Conservation (phyloP, 2,329 filamentous ascomycete species). For the Knufia petricola region DNA sequence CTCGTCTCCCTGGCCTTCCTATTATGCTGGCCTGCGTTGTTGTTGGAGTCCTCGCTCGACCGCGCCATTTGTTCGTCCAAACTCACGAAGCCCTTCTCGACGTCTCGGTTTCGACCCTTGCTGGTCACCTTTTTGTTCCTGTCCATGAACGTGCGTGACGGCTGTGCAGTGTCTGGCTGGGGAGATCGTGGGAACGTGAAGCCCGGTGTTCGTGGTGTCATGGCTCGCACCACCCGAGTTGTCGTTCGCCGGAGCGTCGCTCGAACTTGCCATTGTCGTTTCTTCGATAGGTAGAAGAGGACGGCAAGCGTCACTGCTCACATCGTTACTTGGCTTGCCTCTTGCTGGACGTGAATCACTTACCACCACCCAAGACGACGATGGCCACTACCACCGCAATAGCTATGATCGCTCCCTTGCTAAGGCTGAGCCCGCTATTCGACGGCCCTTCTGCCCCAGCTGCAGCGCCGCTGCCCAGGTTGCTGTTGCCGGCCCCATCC, state of each 20-base stretch:
- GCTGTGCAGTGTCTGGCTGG: neutral
- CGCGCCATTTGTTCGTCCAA: neutral
- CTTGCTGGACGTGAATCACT: slow-evolving; percentile 24
- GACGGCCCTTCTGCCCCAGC: slow-evolving; percentile 57
- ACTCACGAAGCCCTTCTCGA: slow-evolving; percentile 6
- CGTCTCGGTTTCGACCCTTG: neutral
- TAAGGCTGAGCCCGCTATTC: slow-evolving; percentile 52
- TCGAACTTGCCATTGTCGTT: slow-evolving; percentile 70
- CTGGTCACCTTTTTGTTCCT: neutral
- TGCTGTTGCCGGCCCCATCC: slow-evolving; percentile 11
- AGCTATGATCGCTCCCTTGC: slow-evolving; percentile 59
- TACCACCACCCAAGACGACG: slow-evolving; percentile 61
- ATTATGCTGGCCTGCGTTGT: neutral
- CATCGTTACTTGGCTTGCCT: neutral
- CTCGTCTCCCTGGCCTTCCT: neutral
- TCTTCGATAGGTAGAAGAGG: slow-evolving; percentile 73
- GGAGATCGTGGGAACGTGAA: slow-evolving; percentile 6
- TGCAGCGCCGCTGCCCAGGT: slow-evolving; percentile 7
- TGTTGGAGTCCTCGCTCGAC: slow-evolving; percentile 3
- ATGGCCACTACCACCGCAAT: slow-evolving; percentile 63
- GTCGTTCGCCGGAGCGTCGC: slow-evolving; percentile 62
- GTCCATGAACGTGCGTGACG: neutral
- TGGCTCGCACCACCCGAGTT: slow-evolving; percentile 28
- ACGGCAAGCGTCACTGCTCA: slow-evolving; percentile 33
- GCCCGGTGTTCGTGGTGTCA: slow-evolving; percentile 21